Evolutionary conservation across 140 eudicot species (phyloP).

Genomic region (Bidens hawaiensis): DNA sequence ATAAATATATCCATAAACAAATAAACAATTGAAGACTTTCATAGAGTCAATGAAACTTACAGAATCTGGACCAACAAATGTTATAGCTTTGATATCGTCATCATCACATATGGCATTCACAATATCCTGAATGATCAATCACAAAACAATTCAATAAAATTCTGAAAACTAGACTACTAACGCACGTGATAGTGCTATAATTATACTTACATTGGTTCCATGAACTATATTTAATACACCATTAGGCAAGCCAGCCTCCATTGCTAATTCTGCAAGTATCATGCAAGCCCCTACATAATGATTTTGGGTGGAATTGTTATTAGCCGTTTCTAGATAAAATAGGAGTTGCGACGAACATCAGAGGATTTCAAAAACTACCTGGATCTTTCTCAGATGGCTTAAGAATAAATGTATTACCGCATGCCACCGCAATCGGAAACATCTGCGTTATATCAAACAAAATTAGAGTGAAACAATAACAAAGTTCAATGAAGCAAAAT

Average conservation of each 20-base stretch:
- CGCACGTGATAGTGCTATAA: conserved; percentile 1
- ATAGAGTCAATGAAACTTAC: conserved; percentile 36
- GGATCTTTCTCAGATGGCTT: conserved; percentile 96
- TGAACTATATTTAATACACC: conserved; percentile 76
- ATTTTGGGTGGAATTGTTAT: neutral
- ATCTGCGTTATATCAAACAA: conserved; percentile 48
- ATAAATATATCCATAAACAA: neutral
- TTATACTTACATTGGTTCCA: conserved; percentile 60
- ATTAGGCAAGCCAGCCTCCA: conserved; percentile 80
- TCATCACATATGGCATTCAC: conserved; percentile 78
- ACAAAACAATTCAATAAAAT: conserved; percentile 15
- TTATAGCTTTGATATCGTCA: conserved; percentile 70
- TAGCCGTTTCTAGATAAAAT: too few species aligned
- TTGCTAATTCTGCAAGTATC: conserved; percentile 67
- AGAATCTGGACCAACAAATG: conserved; percentile 71
- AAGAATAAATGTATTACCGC: conserved; percentile 87
- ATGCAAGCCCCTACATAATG: conserved; percentile 51
- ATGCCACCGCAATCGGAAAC: conserved; percentile 92
- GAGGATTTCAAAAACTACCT: conserved; percentile 36
- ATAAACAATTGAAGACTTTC: too few species aligned
- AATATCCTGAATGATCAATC: conserved; percentile 45
- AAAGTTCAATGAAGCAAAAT: conserved; percentile 3
- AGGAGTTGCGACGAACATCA: neutral
- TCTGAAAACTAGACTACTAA: conserved; percentile 10
- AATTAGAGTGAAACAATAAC: conserved; percentile 3